These are phyloP conservation scores for Lippia alba DNA, from an alignment of 305 asterid species.

Conservation along the genomic window DNA sequence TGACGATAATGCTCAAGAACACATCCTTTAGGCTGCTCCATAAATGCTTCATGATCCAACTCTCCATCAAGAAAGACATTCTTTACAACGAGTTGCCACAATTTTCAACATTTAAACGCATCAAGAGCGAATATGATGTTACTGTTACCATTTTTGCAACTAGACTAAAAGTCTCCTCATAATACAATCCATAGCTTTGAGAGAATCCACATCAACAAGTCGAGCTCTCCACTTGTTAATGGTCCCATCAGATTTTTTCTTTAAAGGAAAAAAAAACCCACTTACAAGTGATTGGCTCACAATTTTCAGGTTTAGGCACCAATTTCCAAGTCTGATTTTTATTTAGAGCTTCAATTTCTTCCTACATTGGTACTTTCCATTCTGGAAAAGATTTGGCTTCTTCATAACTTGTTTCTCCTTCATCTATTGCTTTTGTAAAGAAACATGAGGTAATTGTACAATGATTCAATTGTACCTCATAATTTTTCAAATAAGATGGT, in stretches of 20 bases:
- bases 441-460: neutral
- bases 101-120: neutral
- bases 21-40: neutral
- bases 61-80: neutral
- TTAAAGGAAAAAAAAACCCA: neutral
- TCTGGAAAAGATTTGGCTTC: too few species aligned
- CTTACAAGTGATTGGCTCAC: constrained; percentile 8
- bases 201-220: neutral
- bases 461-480: neutral
- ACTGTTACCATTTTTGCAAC: constrained; percentile 4
- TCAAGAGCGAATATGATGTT: neutral
- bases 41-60: neutral
- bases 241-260: constrained; percentile 1
- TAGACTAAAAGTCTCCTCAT: constrained; percentile 4
- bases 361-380: too few species aligned
- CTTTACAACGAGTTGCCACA: neutral
- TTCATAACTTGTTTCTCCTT: too few species aligned
- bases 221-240: constrained; percentile 21
- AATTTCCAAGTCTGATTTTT: constrained; percentile 19
- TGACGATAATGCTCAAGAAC: neutral
- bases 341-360: too few species aligned
- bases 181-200: constrained; percentile 3
- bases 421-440: too few species aligned
- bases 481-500: neutral
- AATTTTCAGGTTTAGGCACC: constrained; percentile 13